These are phyloP conservation scores for Paramecium sexaurelia DNA, from an alignment of 73 alveolate species.

Conservation along the genomic window DNA sequence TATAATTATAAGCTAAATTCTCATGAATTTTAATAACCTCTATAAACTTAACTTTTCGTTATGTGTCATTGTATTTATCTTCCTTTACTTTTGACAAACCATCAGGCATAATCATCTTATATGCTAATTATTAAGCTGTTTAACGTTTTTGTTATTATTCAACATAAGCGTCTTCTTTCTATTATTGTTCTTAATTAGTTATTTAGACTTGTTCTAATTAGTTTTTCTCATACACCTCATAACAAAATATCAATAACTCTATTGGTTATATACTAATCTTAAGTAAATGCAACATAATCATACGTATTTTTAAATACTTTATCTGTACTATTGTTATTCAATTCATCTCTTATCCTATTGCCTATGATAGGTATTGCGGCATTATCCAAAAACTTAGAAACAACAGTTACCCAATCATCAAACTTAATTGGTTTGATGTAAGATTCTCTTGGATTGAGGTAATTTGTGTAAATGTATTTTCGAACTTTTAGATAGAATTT, in stretches of 20 bases:
- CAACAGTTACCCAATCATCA: constrained; percentile 27
- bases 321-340: background rate
- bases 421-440: constrained; percentile 4
- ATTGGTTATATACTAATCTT: constrained; percentile 4
- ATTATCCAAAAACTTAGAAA: constrained; percentile 13
- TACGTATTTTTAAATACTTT: constrained; percentile 28
- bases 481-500: constrained; percentile 32
- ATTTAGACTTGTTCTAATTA: background rate
- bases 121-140: background rate
- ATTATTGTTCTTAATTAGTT: background rate
- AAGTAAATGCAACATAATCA: background rate
- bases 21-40: background rate
- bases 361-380: background rate
- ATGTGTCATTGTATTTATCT: background rate
- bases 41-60: background rate
- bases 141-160: background rate
- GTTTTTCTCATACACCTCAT: background rate
- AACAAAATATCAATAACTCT: background rate
- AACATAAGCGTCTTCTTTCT: background rate
- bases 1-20: background rate
- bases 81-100: background rate
- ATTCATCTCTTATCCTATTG: constrained; percentile 15
- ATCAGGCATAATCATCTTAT: background rate
- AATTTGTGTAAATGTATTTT: background rate
- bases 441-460: background rate